A percentile compares a stretch with the other conserved stretches of the same genome.
Conservation (phyloP, 192 early-diverging fungal species). For the Kickxella alabastrina region DNA sequence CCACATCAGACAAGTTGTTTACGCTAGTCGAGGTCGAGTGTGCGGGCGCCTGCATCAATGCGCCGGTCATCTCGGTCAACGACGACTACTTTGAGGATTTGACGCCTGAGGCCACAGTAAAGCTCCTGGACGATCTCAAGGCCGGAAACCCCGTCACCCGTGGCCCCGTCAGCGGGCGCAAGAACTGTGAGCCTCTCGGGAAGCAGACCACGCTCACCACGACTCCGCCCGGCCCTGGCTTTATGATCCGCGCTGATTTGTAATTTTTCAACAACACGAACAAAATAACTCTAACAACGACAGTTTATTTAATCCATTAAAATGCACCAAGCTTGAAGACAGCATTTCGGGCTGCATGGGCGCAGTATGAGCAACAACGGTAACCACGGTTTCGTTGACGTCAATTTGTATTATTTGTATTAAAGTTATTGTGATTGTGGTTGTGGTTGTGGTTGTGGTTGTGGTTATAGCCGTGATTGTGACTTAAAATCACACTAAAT, state of each 20-base stretch:
- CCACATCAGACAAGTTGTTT: conserved; percentile 89
- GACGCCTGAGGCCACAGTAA: conserved; percentile 83
- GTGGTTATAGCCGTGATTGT: no score
- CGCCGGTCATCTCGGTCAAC: conserved; percentile 95
- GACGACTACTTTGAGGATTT: conserved; percentile 99
- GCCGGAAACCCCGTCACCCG: conserved; percentile 70
- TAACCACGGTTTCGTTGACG: no score
- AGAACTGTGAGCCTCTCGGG: conserved; percentile 82
- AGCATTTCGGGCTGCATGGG: no score
- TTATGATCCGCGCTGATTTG: conserved; percentile 74
- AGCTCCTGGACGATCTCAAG: conserved; percentile 83
- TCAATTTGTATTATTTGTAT: no score
- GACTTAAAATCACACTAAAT: not conserved
- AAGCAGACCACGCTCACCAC: conserved; percentile 79
- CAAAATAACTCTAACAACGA: no score
- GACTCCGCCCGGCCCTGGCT: conserved; percentile 91
- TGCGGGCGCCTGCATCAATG: conserved; percentile 97
- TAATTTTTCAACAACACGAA: conserved; percentile 38
- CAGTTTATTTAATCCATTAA: not conserved
- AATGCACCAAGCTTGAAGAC: no score
- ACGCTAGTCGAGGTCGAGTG: conserved; percentile 99
- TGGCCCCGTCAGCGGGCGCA: conserved; percentile 82
- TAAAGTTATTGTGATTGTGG: no score
- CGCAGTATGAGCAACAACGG: no score
- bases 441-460: no score